A percentile compares a stretch with the other conserved stretches of the same genome.
phyloP scores from a whole-genome alignment of 148 eudicot species.

The Cornus controversa region DNA sequence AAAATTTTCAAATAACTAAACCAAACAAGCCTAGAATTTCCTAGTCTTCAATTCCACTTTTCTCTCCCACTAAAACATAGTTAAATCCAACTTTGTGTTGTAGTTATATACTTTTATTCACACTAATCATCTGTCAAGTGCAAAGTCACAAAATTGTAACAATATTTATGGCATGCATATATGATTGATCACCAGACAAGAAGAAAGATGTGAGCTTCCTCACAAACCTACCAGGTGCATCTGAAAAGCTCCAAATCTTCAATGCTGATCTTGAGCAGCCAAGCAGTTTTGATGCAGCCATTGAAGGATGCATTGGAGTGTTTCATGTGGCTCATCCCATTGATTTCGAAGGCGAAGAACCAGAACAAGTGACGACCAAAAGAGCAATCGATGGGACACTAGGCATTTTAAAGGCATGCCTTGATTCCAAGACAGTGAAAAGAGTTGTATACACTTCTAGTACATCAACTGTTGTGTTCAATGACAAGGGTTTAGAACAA shows the following conservation, averaged over 20 bases:
- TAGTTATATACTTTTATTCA: too few species aligned
- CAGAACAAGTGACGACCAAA: slow-evolving; percentile 26
- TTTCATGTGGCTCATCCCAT: slow-evolving; percentile 48
- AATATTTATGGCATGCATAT: too few species aligned
- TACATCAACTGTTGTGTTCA: slow-evolving; percentile 17
- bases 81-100: too few species aligned
- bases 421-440: slow-evolving; percentile 38
- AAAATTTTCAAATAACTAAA: too few species aligned
- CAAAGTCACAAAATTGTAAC: background rate
- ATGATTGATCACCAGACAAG: slow-evolving; percentile 10
- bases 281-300: slow-evolving; percentile 25
- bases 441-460: slow-evolving; percentile 48
- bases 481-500: background rate
- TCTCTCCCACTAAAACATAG: too few species aligned
- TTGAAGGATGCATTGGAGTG: slow-evolving; percentile 50
- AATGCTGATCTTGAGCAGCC: slow-evolving; percentile 37
- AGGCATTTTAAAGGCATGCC: slow-evolving; percentile 35
- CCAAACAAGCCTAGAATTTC: too few species aligned
- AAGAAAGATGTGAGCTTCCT: slow-evolving; percentile 50
- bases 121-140: too few species aligned
- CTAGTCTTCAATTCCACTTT: too few species aligned
- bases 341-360: slow-evolving; percentile 24
- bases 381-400: slow-evolving; percentile 21
- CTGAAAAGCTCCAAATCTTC: slow-evolving; percentile 33
- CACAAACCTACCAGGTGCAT: slow-evolving; percentile 39